Evolutionary conservation across 306 rosid species (phyloP).

Genomic region (Cucurbita pepo): DNA sequence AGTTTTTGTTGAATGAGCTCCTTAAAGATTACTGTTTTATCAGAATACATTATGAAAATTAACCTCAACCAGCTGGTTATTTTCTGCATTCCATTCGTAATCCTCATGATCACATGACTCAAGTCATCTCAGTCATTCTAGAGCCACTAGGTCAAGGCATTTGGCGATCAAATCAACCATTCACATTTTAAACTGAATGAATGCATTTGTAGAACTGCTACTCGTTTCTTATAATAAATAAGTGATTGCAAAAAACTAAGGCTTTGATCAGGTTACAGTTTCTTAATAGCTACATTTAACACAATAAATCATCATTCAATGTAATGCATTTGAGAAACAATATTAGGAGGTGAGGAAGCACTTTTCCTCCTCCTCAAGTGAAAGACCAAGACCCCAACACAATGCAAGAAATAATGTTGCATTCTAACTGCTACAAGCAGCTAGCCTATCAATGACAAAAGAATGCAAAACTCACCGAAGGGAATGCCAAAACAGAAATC

Average conservation of each 20-base stretch:
- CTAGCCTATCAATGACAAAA: not conserved
- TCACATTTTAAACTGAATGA: not conserved
- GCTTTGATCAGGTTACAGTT: not conserved
- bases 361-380: not conserved
- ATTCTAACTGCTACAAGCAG: not conserved
- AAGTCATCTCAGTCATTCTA: not conserved
- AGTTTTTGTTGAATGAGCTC: not conserved
- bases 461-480: conserved; percentile 36
- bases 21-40: not conserved
- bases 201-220: not conserved
- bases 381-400: not conserved
- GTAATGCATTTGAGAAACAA: not conserved
- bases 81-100: not conserved
- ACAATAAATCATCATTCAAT: not conserved
- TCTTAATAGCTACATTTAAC: not conserved
- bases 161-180: not conserved
- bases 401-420: not conserved
- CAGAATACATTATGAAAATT: not conserved
- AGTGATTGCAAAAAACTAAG: not conserved
- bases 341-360: not conserved
- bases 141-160: not conserved
- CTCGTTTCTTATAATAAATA: not conserved
- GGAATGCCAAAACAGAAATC: conserved; percentile 98
- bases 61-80: not conserved
- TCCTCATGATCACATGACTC: too few relatives aligned